Evolutionary conservation across 2,329 filamentous ascomycete species (phyloP).

Genomic region (Ophiocordyceps sinensis): DNA sequence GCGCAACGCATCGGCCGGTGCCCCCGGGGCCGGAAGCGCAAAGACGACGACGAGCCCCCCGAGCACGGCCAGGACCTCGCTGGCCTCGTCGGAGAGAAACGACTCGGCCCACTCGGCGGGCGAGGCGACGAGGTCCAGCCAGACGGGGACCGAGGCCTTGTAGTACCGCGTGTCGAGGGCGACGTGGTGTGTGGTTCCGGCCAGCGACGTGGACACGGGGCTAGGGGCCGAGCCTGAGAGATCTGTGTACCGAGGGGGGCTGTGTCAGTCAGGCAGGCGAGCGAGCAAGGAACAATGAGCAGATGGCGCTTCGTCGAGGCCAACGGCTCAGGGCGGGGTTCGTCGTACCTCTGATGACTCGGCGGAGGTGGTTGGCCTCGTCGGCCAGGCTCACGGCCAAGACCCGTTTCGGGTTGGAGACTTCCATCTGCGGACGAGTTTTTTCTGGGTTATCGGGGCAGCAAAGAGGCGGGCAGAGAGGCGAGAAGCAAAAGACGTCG

Average conservation of each 20-base stretch:
- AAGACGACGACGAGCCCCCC: conserved; percentile 40
- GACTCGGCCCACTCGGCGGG: conserved; percentile 39
- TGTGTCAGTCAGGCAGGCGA: background rate
- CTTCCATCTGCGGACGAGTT: conserved; percentile 12
- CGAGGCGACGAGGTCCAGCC: conserved; percentile 46
- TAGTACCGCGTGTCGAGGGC: conserved; percentile 46
- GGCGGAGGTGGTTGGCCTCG: conserved; percentile 29
- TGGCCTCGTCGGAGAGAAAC: conserved; percentile 46
- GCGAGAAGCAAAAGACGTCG: background rate
- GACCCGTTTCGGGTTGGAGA: conserved; percentile 40
- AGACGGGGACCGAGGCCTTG: conserved; percentile 43
- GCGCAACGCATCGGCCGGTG: conserved; percentile 11
- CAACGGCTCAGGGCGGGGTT: too few relatives aligned
- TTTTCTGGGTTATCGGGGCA: background rate
- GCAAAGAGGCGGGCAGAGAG: background rate
- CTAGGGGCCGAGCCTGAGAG: conserved; percentile 34
- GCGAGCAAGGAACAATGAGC: background rate
- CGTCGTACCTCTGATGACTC: conserved; percentile 36
- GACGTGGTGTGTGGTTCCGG: conserved; percentile 44
- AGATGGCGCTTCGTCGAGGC: too few relatives aligned
- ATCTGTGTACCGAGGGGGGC: conserved; percentile 21
- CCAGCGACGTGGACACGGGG: conserved; percentile 27
- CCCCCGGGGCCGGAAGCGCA: conserved; percentile 7
- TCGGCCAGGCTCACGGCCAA: conserved; percentile 39
- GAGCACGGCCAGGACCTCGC: conserved; percentile 45